A percentile compares a stretch with the other conserved stretches of the same genome.
Conservation (phyloP, 345 rosid species). For the Eucalyptus pumila region DNA sequence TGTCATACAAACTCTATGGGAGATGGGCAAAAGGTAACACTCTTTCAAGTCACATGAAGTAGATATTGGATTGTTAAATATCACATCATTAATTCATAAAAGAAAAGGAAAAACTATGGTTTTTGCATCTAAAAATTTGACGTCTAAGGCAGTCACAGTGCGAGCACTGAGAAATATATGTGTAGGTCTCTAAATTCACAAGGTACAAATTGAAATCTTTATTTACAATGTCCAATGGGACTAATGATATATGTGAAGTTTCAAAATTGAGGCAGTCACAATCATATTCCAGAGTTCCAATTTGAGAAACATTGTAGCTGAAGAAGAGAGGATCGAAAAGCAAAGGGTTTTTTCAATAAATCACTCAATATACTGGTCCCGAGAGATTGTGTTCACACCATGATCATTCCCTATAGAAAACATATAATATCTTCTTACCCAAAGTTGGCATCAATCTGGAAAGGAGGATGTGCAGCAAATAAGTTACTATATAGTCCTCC, state of each 20-base stretch:
- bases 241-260: not conserved
- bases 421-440: slow-evolving; percentile 42
- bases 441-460: slow-evolving; percentile 92
- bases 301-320: not conserved
- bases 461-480: slow-evolving; percentile 93
- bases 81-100: not conserved
- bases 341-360: not conserved
- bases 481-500: slow-evolving; percentile 87
- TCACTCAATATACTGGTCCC: not conserved
- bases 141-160: not conserved
- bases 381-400: not conserved
- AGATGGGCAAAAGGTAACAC: not conserved
- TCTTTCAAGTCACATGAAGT: not conserved
- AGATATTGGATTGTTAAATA: not conserved
- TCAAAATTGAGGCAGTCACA: not conserved
- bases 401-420: not conserved
- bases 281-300: not conserved
- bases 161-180: not conserved
- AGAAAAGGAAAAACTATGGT: not conserved
- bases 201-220: not conserved
- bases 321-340: not conserved
- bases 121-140: not conserved
- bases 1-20: not conserved
- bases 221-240: not conserved
- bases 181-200: not conserved